Conservation (phyloP, 2,329 filamentous ascomycete genomes). For the Gnomoniopsis sp. region DNA sequence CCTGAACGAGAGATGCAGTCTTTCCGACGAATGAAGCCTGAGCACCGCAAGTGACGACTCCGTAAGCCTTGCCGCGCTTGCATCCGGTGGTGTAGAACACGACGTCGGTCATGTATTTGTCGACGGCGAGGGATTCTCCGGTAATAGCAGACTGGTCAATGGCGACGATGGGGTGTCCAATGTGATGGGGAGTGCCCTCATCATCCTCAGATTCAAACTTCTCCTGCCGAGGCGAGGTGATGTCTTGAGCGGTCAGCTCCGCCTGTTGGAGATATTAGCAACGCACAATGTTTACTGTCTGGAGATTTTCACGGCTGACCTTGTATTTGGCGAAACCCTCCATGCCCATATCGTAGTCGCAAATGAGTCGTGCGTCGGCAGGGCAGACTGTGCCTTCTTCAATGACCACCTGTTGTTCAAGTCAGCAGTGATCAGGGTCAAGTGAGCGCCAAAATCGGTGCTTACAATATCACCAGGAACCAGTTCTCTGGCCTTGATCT, state of each 20-base stretch:
- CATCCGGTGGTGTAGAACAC: conserved; percentile 79
- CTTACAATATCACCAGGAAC: conserved; percentile 73
- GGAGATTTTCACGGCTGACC: neutral
- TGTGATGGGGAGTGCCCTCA: conserved; percentile 52
- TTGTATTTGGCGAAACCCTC: conserved; percentile 43
- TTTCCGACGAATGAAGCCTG: conserved; percentile 73
- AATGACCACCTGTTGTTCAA: conserved; percentile 53
- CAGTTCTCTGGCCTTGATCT: conserved; percentile 70
- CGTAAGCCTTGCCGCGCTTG: conserved; percentile 76
- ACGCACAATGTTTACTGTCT: neutral
- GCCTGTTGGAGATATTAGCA: conserved; percentile 23
- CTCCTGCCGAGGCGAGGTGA: conserved; percentile 51
- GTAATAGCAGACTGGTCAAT: conserved; percentile 79
- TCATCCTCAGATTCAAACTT: conserved; percentile 57
- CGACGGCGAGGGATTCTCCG: conserved; percentile 74
- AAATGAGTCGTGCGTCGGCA: conserved; percentile 68
- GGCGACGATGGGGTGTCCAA: conserved; percentile 65
- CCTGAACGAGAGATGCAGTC: conserved; percentile 70
- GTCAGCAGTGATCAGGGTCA: neutral
- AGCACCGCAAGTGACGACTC: conserved; percentile 63
- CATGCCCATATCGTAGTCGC: conserved; percentile 61
- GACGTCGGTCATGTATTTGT: conserved; percentile 74
- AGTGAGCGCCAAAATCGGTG: neutral
- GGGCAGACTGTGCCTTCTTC: conserved; percentile 71
- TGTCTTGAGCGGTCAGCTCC: conserved; percentile 65